A percentile compares a stretch with the other conserved stretches of the same genome.
Conservation (phyloP, 2,329 filamentous ascomycete species). For the Penicillium sp. region DNA sequence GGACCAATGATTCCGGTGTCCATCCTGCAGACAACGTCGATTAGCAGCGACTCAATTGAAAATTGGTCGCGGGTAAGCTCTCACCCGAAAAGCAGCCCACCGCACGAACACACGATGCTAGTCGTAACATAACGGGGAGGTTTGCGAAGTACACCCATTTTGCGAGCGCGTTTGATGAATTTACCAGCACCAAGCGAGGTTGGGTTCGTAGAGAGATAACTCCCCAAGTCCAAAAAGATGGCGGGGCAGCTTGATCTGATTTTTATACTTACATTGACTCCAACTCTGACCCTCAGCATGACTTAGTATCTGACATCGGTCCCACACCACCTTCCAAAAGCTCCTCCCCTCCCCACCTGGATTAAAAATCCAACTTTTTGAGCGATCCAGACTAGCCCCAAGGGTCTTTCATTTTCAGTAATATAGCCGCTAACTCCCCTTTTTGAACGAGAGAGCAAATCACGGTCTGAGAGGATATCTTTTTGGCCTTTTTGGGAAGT, state of each 20-base stretch:
- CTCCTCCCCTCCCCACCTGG: conserved; percentile 3
- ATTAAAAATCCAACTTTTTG: conserved; percentile 16
- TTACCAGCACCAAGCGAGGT: too few species aligned
- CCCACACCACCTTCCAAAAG: neutral
- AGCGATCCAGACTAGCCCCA: conserved; percentile 9
- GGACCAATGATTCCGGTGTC: conserved; percentile 65
- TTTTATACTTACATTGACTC: neutral
- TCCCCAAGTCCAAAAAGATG: neutral
- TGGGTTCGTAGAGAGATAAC: too few species aligned
- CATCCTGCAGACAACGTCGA: conserved; percentile 18
- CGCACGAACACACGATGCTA: conserved; percentile 27
- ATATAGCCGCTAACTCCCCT: neutral
- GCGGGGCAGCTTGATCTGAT: neutral
- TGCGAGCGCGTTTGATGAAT: neutral
- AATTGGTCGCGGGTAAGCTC: neutral
- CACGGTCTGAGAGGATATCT: neutral
- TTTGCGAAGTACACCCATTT: conserved; percentile 15
- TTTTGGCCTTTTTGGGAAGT: neutral
- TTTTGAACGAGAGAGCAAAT: neutral
- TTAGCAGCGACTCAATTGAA: neutral
- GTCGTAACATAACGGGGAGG: conserved; percentile 26
- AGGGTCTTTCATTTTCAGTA: conserved; percentile 1
- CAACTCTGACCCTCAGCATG: neutral
- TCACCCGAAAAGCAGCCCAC: conserved; percentile 27
- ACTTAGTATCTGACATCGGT: neutral